phyloP scores from a whole-genome alignment of 139 green algal genomes.

The Chlamydomonas sp. region DNA sequence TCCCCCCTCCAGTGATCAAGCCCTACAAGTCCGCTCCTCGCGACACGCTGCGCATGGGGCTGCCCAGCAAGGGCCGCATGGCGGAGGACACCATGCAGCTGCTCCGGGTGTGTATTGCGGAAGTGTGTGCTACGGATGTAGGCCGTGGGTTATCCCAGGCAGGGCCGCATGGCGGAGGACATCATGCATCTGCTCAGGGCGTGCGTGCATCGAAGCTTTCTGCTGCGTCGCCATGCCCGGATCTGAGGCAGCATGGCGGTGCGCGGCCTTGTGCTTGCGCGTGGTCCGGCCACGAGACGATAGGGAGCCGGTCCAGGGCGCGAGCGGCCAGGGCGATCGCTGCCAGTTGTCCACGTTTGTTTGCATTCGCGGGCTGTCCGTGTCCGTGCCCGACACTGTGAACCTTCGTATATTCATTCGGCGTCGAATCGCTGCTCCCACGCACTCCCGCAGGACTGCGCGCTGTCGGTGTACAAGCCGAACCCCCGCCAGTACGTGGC shows the following conservation, averaged over 20 bases:
- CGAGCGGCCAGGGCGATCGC: too few relatives aligned
- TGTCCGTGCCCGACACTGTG: too few relatives aligned
- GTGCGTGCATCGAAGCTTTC: neutral
- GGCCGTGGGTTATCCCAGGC: slow-evolving; percentile 87
- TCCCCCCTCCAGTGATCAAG: slow-evolving; percentile 29
- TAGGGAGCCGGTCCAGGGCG: too few relatives aligned
- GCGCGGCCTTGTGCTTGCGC: too few relatives aligned
- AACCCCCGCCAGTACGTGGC: slow-evolving; percentile 99
- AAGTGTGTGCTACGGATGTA: too few relatives aligned
- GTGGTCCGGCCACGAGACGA: too few relatives aligned
- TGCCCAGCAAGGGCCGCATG: slow-evolving; percentile 98
- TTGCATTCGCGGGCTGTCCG: neutral
- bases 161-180: slow-evolving; percentile 98
- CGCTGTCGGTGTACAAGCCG: slow-evolving; percentile 94
- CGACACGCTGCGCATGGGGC: slow-evolving; percentile 78
- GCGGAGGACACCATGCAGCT: slow-evolving; percentile 96
- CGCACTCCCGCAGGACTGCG: slow-evolving; percentile 75
- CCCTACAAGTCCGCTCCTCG: slow-evolving; percentile 44
- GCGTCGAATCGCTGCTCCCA: neutral
- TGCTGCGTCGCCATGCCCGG: neutral
- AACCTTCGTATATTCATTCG: too few relatives aligned
- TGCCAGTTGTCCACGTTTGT: too few relatives aligned
- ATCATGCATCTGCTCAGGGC: slow-evolving; percentile 92
- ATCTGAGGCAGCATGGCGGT: too few relatives aligned
- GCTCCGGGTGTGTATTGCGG: slow-evolving; percentile 64